Evolutionary conservation across 495 filamentous ascomycete genomes (phyloP), one percentile per base, ranked within the genome.

Genomic region (Aspergillus olivimuriae): DNA sequence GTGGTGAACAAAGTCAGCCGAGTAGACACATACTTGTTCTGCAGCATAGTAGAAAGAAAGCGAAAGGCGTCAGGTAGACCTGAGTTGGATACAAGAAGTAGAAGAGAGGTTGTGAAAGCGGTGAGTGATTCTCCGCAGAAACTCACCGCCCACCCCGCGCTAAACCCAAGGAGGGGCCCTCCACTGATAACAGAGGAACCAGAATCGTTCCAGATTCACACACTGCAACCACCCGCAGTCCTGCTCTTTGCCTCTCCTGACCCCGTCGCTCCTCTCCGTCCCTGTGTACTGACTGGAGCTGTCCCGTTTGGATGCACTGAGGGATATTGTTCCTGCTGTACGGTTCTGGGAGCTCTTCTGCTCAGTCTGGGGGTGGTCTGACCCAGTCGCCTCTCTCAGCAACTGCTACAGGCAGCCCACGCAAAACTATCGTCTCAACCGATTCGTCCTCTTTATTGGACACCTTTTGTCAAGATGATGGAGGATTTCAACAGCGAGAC

Each of bases 401-500:
- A 50, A 44, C 60, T 60, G 48, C 43, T 47, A 47, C 55, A 54
- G 50, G 45, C 45, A 43, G 46, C 51, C 44, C 47, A 30, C 45
- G 41, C 42, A 50, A 47, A 50, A 53, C 44, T 53, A 50, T 51
- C 47, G 51, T 51, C 42, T 34, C 41, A 44, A 21, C 31, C 39
- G 48, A 47, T 39, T 22, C 2, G 9, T 36, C 31, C 33, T 38
- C 28, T 18, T 9, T 39, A 20, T 46, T 43, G 34, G 37, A 30
- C 41, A 6, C 35, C 24, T 43, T 31, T 15, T 17, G 30, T 46
- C 43, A 55, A 44, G 20, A 66, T 57, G 41, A 85, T 98, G 92
- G 92, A 97, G 60, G 92, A 96, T 63, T 97, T 90, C 63, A 90
- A 84, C 48, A 95, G 89, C 56, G 92, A 98, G 62, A 94, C 94